Evolutionary conservation across 2,329 filamentous ascomycete species (phyloP), one percentile per base, ranked within the genome.

Genomic region (Calonectria hongkongensis): DNA sequence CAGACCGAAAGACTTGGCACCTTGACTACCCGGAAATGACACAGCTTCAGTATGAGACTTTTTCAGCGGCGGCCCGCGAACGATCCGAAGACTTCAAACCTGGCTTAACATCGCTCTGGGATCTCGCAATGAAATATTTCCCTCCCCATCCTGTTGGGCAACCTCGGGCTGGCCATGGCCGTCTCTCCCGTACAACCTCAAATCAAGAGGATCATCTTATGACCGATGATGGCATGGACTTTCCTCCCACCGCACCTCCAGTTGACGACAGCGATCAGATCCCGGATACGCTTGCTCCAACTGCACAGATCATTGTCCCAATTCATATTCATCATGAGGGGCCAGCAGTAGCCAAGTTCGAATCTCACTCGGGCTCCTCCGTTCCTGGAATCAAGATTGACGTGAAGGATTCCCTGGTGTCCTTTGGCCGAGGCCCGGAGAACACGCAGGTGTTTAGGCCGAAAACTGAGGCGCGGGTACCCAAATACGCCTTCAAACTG

Each of bases 401-500:
- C 41, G 86, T 98, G 16, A 91, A 91, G 13, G 89, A 91, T 48
- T 91, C 92, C 4, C 84, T 94, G 76, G 91, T 93, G 0, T 93
- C 92, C 0, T 98, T 95, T 92, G 96, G 96, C 36, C 92, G 96
- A 30, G 90, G 90, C 0, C 86, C 84, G 0, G 87, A 89, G 25
- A 96, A 95, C 78, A 96, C 93, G 0, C 84, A 92, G 36, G 86
- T 92, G 2, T 94, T 95, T 79, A 84, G 89, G 1, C 86, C 92
- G 60, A 85, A 83, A 36, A 85, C 86, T 28, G 95, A 98, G 76
- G 89, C 87, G 2, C 92, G 92, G 18, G 91, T 98, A 43, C 95
- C 96, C 1, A 96, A 96, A 81, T 92, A 93, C 74, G 95, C 94
- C 0, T 91, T 98, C 77, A 93, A 94, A 79, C 86, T 98, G 45